Percentiles rank a stretch among this genome's conserved stretches.
phyloP scores from a whole-genome alignment of 2,329 filamentous ascomycete genomes.

The Hypoxylon sp. region DNA sequence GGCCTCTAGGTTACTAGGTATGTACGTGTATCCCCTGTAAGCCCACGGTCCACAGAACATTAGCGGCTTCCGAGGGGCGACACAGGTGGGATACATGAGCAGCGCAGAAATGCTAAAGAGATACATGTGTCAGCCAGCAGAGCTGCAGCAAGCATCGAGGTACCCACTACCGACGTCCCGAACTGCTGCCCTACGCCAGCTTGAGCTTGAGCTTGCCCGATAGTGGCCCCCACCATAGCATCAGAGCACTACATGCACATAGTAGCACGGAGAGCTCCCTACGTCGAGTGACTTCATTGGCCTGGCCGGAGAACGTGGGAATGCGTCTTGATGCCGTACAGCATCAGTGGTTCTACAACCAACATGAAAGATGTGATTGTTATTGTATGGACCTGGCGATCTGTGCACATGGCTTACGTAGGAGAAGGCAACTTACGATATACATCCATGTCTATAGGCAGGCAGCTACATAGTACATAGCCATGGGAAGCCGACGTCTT shows the following conservation, averaged over 20 bases:
- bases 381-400: conserved; percentile 17
- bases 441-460: conserved; percentile 3
- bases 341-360: too few relatives aligned
- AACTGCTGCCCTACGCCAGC: conserved; percentile 2
- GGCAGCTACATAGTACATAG: neutral
- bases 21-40: conserved; percentile 6
- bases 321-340: too few relatives aligned
- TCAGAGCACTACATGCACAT: conserved; percentile 9
- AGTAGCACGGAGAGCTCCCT: neutral
- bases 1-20: neutral
- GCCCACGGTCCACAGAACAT: conserved; percentile 15
- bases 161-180: conserved; percentile 19
- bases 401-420: conserved; percentile 1
- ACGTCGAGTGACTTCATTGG: conserved; percentile 36
- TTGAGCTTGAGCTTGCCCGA: conserved; percentile 19
- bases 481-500: conserved; percentile 10
- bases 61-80: conserved; percentile 19
- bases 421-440: conserved; percentile 7
- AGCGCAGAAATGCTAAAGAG: neutral
- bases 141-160: conserved; percentile 32
- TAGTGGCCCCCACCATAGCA: conserved; percentile 17
- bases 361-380: conserved; percentile 27
- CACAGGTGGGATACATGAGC: neutral
- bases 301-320: conserved; percentile 24
- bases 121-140: conserved; percentile 20